These are phyloP conservation scores for Trichoderma arundinaceum DNA, from an alignment of 2,329 filamentous ascomycete genomes.

Conservation along the genomic window DNA sequence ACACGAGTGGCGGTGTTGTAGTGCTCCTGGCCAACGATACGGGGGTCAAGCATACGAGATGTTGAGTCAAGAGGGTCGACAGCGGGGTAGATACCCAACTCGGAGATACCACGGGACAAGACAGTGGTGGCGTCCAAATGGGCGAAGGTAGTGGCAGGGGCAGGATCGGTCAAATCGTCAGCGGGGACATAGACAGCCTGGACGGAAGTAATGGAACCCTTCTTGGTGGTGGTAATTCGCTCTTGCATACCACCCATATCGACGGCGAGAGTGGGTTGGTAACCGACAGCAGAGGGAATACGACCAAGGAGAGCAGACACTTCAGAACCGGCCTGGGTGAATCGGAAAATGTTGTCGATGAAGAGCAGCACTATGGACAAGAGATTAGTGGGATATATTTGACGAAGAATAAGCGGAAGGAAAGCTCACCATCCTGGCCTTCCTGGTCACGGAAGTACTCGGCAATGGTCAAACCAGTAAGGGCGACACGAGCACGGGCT, in stretches of 20 bases:
- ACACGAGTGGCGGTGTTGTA: conserved; percentile 93
- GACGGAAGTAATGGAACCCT: conserved; percentile 99
- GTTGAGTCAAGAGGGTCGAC: conserved; percentile 99
- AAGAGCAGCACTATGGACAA: conserved; percentile 80
- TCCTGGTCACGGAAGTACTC: conserved; percentile 80
- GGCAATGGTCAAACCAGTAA: conserved; percentile 82
- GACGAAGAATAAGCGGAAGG: background rate
- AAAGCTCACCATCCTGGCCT: conserved; percentile 80
- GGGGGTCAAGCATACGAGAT: conserved; percentile 98
- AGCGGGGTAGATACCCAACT: conserved; percentile 99
- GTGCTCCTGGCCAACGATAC: conserved; percentile 97
- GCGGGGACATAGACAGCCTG: conserved; percentile 99
- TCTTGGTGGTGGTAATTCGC: conserved; percentile 99
- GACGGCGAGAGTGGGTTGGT: conserved; percentile 97
- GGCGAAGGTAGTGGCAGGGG: conserved; percentile 98
- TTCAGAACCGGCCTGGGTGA: conserved; percentile 99
- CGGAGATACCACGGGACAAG: conserved; percentile 99
- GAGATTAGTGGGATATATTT: conserved; percentile 21
- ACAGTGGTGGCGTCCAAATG: conserved; percentile 99
- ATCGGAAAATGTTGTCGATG: conserved; percentile 99
- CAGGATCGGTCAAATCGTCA: conserved; percentile 99
- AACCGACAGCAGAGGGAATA: conserved; percentile 99
- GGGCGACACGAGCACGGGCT: conserved; percentile 98
- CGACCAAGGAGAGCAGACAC: conserved; percentile 98
- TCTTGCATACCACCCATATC: conserved; percentile 99